Base-by-base conservation (phyloP, 2,329 filamentous ascomycete species). In the Chaetomiaceae sp. region DNA sequence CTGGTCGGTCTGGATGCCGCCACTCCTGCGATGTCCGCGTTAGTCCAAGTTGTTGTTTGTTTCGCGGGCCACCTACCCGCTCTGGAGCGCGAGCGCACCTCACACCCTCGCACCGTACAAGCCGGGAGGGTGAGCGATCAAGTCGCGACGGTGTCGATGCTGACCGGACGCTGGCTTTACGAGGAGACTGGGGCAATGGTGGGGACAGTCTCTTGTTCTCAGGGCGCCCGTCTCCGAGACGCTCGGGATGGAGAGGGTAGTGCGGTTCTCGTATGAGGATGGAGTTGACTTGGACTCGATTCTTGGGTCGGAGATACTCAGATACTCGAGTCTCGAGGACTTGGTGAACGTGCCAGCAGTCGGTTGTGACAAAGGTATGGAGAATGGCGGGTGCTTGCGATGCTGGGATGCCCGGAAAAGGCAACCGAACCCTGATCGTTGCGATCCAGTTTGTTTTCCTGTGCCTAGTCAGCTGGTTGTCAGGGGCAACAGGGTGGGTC, bases 21-120 rank as follows among this genome's bases (percentile, higher is more conserved):
- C 35, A 5, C 7, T 9, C 8, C 2, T n/a, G 5, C 8, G 5
- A 5, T 39, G 48, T 54, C 33, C n/a, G n/a, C n/a, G n/a, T n/a
- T n/a, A 54, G 53, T 40, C 14, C 16, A 37, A 37, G 27, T 34
- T 6, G 3, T 38, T 14, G n/a, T n/a, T n/a, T n/a, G n/a, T n/a
- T n/a, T n/a, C n/a, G n/a, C n/a, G n/a, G n/a, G n/a, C n/a, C n/a
- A n/a, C n/a, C n/a, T n/a, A n/a, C n/a, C n/a, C n/a, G n/a, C n/a
- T n/a, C n/a, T 9, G 45, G 39, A 40, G 34, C 53, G 61, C n/a
- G n/a, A n/a, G n/a, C n/a, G n/a, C n/a, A n/a, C n/a, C n/a, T n/a
- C 69, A 89, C 25, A 27, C 25, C 86, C 85, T 90, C 85, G 84
- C 85, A 84, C 85, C 89, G 83, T 79, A 83, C 84, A 86, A 87